Evolutionary conservation across 352 stramenopile genomes (phyloP).

Genomic region (Salisapilia sapeloensis): DNA sequence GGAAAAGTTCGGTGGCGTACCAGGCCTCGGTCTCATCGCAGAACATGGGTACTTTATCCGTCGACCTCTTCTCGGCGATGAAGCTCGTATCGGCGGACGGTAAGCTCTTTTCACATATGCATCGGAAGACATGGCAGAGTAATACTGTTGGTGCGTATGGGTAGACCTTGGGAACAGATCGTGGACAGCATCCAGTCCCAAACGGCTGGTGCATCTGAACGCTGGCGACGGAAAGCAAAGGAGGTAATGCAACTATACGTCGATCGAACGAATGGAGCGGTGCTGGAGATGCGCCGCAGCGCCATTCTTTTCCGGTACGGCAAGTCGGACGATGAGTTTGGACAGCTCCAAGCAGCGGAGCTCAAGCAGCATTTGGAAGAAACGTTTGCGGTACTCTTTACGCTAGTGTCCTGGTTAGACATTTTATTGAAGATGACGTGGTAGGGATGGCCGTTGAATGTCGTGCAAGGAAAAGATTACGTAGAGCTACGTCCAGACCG

Average conservation of each 20-base stretch:
- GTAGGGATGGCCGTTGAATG: conserved; percentile 49
- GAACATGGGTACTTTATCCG: conserved; percentile 97
- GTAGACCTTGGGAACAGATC: conserved; percentile 41
- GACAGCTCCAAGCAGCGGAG: conserved; percentile 91
- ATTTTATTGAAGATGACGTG: background rate
- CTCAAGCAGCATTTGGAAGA: conserved; percentile 94
- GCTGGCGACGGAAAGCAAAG: conserved; percentile 91
- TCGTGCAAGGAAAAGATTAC: conserved; percentile 89
- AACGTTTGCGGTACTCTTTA: conserved; percentile 53
- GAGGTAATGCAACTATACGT: conserved; percentile 97
- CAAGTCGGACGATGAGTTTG: conserved; percentile 98
- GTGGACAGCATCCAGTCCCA: conserved; percentile 43
- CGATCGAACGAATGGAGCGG: conserved; percentile 95
- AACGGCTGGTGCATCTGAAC: conserved; percentile 25
- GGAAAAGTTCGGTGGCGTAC: conserved; percentile 87
- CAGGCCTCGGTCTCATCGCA: conserved; percentile 91
- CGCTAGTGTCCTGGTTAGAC: too few relatives aligned
- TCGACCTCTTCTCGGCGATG: conserved; percentile 33
- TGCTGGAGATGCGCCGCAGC: conserved; percentile 94
- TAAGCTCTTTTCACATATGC: background rate
- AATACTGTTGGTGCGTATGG: background rate
- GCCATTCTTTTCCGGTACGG: conserved; percentile 97
- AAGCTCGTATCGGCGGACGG: conserved; percentile 31
- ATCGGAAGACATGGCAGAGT: too few relatives aligned
- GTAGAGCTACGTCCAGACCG: conserved; percentile 95